Percentiles rank a stretch among this genome's conserved stretches.
These are phyloP conservation scores for Thalassiosira pacifica DNA, from an alignment of 352 stramenopile species.

Conservation along the genomic window DNA sequence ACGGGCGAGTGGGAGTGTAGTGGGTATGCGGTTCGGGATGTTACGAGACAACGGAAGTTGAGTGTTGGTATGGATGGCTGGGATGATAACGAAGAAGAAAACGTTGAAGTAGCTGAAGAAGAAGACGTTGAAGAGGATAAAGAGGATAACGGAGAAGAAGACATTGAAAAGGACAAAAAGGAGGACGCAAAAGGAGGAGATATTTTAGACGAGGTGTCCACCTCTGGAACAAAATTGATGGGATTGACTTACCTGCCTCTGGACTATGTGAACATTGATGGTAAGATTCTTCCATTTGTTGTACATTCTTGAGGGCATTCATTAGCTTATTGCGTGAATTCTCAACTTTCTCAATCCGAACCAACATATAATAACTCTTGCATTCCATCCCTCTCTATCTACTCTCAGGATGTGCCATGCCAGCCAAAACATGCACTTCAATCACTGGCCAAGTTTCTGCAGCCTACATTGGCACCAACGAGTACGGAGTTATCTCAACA, in stretches of 20 bases:
- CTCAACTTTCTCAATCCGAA: not conserved
- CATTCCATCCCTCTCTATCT: not conserved
- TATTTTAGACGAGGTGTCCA: not conserved
- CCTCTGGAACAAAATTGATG: conserved; percentile 45
- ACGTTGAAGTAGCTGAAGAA: no score
- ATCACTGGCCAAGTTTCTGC: conserved; percentile 43
- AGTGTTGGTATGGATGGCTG: conserved; percentile 7
- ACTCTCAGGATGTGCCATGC: conserved; percentile 37
- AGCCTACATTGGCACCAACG: conserved; percentile 54
- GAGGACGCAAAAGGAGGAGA: conserved; percentile 3
- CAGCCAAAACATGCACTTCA: conserved; percentile 37
- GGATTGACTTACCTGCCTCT: conserved; percentile 46
- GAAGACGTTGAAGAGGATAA: no score
- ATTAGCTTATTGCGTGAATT: not conserved
- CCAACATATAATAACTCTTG: not conserved
- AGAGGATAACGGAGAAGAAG: no score
- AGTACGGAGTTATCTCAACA: conserved; percentile 41
- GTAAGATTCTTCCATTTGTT: conserved; percentile 15
- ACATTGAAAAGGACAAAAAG: no score
- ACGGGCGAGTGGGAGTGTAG: no score
- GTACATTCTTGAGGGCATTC: not conserved
- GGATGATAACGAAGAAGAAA: no score
- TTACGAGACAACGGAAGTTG: not conserved
- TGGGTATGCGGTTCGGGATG: conserved; percentile 37
- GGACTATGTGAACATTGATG: conserved; percentile 47